These are phyloP conservation scores for Penicillium macrosclerotiorum DNA, from an alignment of 495 filamentous ascomycete species.

Conservation along the genomic window DNA sequence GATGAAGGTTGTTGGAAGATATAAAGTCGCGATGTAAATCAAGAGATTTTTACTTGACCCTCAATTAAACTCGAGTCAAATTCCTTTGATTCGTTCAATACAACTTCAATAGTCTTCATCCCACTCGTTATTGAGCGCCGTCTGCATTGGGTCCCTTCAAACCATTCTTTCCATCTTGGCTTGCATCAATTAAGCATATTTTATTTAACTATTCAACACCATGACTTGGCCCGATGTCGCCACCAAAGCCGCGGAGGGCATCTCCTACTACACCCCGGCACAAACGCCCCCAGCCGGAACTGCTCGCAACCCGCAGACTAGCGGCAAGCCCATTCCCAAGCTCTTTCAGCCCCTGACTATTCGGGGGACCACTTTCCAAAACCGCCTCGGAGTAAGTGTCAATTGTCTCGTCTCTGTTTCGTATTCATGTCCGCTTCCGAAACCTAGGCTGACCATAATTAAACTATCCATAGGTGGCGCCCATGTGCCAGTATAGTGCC, in stretches of 20 bases:
- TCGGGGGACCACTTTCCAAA: constrained; percentile 57
- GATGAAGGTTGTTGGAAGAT: too few relatives aligned
- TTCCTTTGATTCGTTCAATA: too few relatives aligned
- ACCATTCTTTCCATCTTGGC: too few relatives aligned
- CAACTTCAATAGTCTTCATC: too few relatives aligned
- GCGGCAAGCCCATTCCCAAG: constrained; percentile 58
- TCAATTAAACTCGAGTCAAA: too few relatives aligned
- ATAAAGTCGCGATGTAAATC: too few relatives aligned
- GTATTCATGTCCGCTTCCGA: background rate
- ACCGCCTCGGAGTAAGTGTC: constrained; percentile 54
- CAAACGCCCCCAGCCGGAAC: constrained; percentile 65
- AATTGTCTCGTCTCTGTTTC: background rate
- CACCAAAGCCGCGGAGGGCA: constrained; percentile 45
- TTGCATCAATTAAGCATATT: too few relatives aligned
- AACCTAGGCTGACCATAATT: constrained; percentile 11
- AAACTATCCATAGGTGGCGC: constrained; percentile 39
- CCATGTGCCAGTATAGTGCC: constrained; percentile 69
- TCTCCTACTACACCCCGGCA: constrained; percentile 68
- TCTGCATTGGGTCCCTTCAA: too few relatives aligned
- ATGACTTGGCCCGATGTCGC: constrained; percentile 39
- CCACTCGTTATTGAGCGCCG: too few relatives aligned
- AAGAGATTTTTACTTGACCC: too few relatives aligned
- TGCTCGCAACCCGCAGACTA: constrained; percentile 57
- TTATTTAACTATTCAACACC: background rate
- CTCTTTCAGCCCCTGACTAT: constrained; percentile 66